Evolutionary conservation across 768 basidiomycete genomes (phyloP).

Genomic region (Asterophora lycoperdoides): DNA sequence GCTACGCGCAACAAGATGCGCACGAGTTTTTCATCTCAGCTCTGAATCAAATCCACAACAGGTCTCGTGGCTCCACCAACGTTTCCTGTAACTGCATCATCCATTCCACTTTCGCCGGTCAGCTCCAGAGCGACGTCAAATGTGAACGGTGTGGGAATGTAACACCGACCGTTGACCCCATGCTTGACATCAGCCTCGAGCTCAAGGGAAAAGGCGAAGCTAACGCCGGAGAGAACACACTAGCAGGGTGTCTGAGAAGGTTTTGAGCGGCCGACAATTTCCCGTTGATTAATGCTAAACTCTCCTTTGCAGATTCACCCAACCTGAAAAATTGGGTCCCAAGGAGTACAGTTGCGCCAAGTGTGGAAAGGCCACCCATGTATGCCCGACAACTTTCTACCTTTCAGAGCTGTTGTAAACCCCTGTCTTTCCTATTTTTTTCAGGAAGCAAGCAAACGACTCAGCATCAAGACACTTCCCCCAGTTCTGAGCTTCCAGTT

Average conservation of each 20-base stretch:
- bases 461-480: conserved; percentile 82
- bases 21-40: conserved; percentile 84
- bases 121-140: conserved; percentile 82
- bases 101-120: conserved; percentile 85
- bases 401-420: background rate
- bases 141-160: conserved; percentile 82
- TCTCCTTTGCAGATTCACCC: conserved; percentile 60
- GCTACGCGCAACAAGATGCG: conserved; percentile 93
- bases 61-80: conserved; percentile 69
- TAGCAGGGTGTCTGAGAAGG: conserved; percentile 75
- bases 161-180: conserved; percentile 80
- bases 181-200: conserved; percentile 88
- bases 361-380: conserved; percentile 69
- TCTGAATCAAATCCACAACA: conserved; percentile 83
- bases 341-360: conserved; percentile 84
- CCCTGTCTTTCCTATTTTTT: conserved; percentile 2
- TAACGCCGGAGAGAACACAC: conserved; percentile 52
- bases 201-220: conserved; percentile 53
- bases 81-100: conserved; percentile 86
- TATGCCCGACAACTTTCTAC: conserved; percentile 28
- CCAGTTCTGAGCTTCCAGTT: conserved; percentile 92
- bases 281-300: background rate
- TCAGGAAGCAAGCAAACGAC: conserved; percentile 77
- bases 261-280: conserved; percentile 29
- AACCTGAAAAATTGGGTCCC: conserved; percentile 74